phyloP scores from a whole-genome alignment of 139 green algal genomes.

The Tetraselmis chui region DNA sequence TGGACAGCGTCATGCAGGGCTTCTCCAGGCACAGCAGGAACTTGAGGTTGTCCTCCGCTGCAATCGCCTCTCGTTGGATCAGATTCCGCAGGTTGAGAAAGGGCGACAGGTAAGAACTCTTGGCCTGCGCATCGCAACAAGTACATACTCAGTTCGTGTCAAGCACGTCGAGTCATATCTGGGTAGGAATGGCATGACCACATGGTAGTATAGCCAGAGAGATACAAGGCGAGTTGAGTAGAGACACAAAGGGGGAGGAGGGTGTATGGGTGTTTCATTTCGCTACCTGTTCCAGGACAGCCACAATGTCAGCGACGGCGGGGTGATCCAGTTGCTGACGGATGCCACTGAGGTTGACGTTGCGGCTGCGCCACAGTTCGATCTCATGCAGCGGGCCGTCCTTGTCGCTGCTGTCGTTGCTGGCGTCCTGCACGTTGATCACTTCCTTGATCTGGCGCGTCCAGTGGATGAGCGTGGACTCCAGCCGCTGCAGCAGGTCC shows the following conservation, averaged over 20 bases:
- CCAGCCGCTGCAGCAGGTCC: constrained; percentile 76
- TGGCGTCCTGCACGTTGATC: constrained; percentile 46
- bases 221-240: too few relatives aligned
- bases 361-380: constrained; percentile 73
- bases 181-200: too few relatives aligned
- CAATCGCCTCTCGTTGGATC: constrained; percentile 66
- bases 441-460: constrained; percentile 79
- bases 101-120: constrained; percentile 63
- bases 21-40: constrained; percentile 70
- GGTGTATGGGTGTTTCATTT: too few relatives aligned
- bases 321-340: constrained; percentile 54
- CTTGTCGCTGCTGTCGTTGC: constrained; percentile 23
- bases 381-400: constrained; percentile 73
- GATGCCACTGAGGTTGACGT: constrained; percentile 65
- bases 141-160: too few relatives aligned
- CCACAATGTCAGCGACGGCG: constrained; percentile 43
- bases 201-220: too few relatives aligned
- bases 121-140: constrained; percentile 33
- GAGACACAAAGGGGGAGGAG: too few relatives aligned
- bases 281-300: constrained; percentile 47
- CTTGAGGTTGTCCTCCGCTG: constrained; percentile 75
- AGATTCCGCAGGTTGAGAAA: constrained; percentile 65
- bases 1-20: constrained; percentile 50
- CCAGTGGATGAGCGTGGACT: constrained; percentile 80
- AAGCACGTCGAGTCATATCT: too few relatives aligned